Base-by-base conservation (phyloP, 2,329 filamentous ascomycete species). In the Penicillium sumatraense region DNA sequence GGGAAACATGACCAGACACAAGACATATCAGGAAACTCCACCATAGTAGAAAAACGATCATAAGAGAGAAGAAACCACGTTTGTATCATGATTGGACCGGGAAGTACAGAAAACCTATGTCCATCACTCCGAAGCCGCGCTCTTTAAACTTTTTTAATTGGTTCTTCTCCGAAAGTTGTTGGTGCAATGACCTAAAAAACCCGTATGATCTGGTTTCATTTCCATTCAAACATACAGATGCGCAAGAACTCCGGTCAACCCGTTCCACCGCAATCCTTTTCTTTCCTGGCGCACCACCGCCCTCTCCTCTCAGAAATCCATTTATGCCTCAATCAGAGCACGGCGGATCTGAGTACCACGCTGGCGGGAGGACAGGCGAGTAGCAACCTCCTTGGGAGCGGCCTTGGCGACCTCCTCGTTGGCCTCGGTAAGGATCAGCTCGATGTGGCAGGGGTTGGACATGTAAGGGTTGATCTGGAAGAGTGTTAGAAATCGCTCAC, bases 381-480 rank as follows among this genome's bases (percentile, higher is more conserved):
- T 10, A 40, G 46, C 14, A 40, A 81, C 76, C 70, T 89, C 84
- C 70, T 87, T 86, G 72, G 83, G 81, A 64, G 88, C 84, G 62
- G 87, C 88, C 89, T 99, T 99, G 83, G 93, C 86, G 72, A 99
- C 91, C 72, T 89, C 87, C 87, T 99, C 96, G 77, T 96, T 90
- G 74, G 86, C 92, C 87, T 99, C 96, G 77, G 93, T 96, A 72
- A 99, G 88, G 87, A 99, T 99, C 75, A 99, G 85, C 86, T 99
- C 96, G 81, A 99, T 96, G 89, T 99, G 95, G 90, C 93, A 99
- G 71, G 95, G 95, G 89, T 96, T 96, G 71, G 93, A 97, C 96
- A 99, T 98, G 88, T 98, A 99, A 65, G 95, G 95, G 89, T 99
- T 99, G 86, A 99, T 99, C 93, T 97, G 78, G 68, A 48, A 33